Evolutionary conservation across 2,329 filamentous ascomycete genomes (phyloP).

Genomic region (Basipetospora chlamydospora): DNA sequence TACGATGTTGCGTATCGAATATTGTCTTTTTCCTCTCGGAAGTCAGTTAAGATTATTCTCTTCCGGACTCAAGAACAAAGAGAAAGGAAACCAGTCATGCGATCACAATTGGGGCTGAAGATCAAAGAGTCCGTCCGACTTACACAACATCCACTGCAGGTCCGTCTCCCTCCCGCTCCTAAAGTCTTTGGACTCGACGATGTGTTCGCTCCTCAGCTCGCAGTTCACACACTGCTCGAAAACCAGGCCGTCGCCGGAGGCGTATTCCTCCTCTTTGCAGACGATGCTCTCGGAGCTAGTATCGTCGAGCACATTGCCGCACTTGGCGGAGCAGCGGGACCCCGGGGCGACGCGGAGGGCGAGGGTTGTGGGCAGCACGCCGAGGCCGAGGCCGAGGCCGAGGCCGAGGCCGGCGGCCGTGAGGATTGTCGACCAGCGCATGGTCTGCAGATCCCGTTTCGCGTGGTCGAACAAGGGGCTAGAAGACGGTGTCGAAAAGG

Average conservation of each 20-base stretch:
- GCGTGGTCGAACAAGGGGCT: too few species aligned
- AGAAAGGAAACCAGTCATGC: background rate
- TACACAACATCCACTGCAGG: slow-evolving; percentile 39
- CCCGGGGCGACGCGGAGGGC: slow-evolving; percentile 27
- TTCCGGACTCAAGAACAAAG: background rate
- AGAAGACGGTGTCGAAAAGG: too few species aligned
- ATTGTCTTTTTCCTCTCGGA: slow-evolving; percentile 29
- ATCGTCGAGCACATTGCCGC: slow-evolving; percentile 36
- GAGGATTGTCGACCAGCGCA: background rate
- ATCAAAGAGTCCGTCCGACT: too few species aligned
- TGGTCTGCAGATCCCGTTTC: too few species aligned
- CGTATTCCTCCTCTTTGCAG: slow-evolving; percentile 28
- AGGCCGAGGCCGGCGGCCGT: background rate
- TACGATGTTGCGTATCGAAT: slow-evolving; percentile 38
- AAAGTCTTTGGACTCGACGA: slow-evolving; percentile 11
- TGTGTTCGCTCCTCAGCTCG: slow-evolving; percentile 34
- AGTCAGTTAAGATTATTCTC: background rate
- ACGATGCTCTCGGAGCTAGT: slow-evolving; percentile 32
- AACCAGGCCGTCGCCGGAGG: slow-evolving; percentile 27
- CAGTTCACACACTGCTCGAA: slow-evolving; percentile 38
- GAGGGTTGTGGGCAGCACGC: background rate
- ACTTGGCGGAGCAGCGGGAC: slow-evolving; percentile 34
- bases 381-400: too few species aligned
- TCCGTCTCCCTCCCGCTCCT: slow-evolving; percentile 28
- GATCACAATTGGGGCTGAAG: too few species aligned